A percentile compares a stretch with the other conserved stretches of the same genome.
phyloP scores from a whole-genome alignment of 805 yeast species.

The Candida vaughaniae region DNA sequence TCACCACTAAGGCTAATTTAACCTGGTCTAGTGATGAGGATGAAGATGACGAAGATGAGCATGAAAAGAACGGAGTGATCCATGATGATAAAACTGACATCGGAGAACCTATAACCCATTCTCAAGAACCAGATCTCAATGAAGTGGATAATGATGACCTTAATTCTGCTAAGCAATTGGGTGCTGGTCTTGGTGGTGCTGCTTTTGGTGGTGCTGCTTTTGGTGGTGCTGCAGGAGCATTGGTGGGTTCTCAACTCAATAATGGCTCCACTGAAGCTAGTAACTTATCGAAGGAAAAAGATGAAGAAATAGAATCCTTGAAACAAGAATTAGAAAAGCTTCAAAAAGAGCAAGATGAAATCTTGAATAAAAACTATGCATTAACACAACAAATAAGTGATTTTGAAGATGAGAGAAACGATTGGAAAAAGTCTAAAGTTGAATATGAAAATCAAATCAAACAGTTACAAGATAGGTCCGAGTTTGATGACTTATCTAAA shows the following conservation, averaged over 20 bases:
- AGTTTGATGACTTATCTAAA: slow-evolving; percentile 11
- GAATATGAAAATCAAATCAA: slow-evolving; percentile 8
- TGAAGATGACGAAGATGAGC: slow-evolving; percentile 7
- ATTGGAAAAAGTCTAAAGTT: slow-evolving; percentile 6
- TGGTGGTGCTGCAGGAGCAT: slow-evolving; percentile 1
- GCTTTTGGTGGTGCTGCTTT: slow-evolving; percentile 1
- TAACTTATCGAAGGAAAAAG: background rate
- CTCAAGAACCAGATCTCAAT: slow-evolving; percentile 1
- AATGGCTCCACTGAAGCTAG: background rate
- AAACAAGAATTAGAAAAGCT: slow-evolving; percentile 6
- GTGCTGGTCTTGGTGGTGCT: slow-evolving; percentile 3
- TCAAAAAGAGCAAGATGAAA: slow-evolving; percentile 7
- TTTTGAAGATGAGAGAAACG: slow-evolving; percentile 5
- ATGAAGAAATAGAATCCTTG: slow-evolving; percentile 6
- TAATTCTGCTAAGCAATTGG: slow-evolving; percentile 5
- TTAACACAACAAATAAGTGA: slow-evolving; percentile 7
- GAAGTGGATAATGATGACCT: slow-evolving; percentile 1
- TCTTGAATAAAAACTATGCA: slow-evolving; percentile 7
- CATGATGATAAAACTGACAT: background rate
- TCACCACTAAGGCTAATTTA: slow-evolving; percentile 82
- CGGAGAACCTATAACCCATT: background rate
- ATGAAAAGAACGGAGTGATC: too few species aligned
- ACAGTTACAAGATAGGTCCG: slow-evolving; percentile 6
- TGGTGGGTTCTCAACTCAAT: background rate
- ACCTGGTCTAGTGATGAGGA: slow-evolving; percentile 90